Evolutionary conservation across 768 basidiomycete genomes (phyloP), one percentile per base, ranked within the genome.

Genomic region (Boletellus emodensis): DNA sequence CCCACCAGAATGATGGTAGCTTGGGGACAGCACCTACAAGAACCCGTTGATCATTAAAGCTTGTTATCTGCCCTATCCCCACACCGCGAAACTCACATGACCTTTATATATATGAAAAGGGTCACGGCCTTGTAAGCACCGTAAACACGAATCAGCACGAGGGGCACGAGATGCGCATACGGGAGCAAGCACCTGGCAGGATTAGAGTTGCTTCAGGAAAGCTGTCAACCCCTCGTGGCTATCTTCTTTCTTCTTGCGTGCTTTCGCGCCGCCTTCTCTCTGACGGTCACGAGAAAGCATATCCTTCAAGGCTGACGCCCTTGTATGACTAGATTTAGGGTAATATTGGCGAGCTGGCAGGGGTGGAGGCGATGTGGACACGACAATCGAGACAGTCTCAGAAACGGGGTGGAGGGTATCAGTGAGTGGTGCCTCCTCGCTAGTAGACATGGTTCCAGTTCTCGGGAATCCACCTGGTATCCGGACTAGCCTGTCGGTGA

Each of bases 241-340:
- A 41, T 59, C 68, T 44, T 53, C 63, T 42, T 47, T 56, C 40
- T 57, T 60, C 49, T 52, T 51, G 8, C 36, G 57, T 3, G 53
- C 47, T 64, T 60, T 55, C 42, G 24, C 52, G 49, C 55, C 58
- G 62, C 68, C 66, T 56, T 70, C 72, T 44, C 71, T 70, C 60
- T 78, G 72, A 57, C 76, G 79, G 54, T 84, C 85, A 36, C 79
- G 77, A 24, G 76, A 75, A 32, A 90, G 71, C 72, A 90, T 76
- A 38, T 81, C 76, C 62, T 82, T 84, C 37, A 90, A 61, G 10
- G 75, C 75, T 1, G 75, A 65, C 57, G 76, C 79, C 64, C 56
- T 64, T 3, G 46, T 11, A 32, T 4, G 24, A 26, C 46, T 45
- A 6, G 48, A 20, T 66, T 84, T 85, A 11, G 71, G 62, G 10